These are phyloP conservation scores for Pseudoscleropodium purum DNA, from an alignment of 225 moss, liverwort and hornwort species.

Conservation along the genomic window DNA sequence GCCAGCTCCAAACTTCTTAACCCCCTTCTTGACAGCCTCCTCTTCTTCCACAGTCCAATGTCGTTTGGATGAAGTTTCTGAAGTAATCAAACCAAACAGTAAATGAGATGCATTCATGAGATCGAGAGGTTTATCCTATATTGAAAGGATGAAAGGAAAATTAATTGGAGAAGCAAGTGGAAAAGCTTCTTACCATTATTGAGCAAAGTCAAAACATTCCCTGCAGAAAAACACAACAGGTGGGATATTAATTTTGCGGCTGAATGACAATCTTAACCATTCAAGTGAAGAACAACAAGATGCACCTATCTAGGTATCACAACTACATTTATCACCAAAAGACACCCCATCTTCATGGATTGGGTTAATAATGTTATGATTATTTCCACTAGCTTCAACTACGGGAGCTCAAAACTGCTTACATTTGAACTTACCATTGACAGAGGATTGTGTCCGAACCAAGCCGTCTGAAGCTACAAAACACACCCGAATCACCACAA, in stretches of 20 bases:
- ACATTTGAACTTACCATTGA: background rate
- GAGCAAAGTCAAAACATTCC: background rate
- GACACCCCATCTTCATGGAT: background rate
- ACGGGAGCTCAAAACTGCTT: background rate
- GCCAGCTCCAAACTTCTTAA: constrained; percentile 31
- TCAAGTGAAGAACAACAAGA: too few relatives aligned
- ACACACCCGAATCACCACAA: background rate
- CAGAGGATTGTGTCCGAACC: background rate
- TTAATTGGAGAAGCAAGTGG: background rate
- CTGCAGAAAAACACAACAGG: background rate
- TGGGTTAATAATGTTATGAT: background rate
- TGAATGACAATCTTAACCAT: background rate
- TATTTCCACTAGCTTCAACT: background rate
- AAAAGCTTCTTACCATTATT: background rate
- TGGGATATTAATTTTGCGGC: background rate
- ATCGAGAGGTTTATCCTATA: background rate
- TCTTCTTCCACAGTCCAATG: constrained; percentile 45
- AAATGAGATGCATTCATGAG: background rate
- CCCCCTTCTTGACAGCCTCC: constrained; percentile 23
- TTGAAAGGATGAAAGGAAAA: background rate
- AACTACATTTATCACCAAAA: background rate
- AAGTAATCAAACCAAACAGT: background rate
- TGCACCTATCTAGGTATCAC: too few relatives aligned
- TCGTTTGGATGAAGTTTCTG: constrained; percentile 4
- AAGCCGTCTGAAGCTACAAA: background rate